Conservation (phyloP, 495 filamentous ascomycete species). For the Penicillium argentinense region DNA sequence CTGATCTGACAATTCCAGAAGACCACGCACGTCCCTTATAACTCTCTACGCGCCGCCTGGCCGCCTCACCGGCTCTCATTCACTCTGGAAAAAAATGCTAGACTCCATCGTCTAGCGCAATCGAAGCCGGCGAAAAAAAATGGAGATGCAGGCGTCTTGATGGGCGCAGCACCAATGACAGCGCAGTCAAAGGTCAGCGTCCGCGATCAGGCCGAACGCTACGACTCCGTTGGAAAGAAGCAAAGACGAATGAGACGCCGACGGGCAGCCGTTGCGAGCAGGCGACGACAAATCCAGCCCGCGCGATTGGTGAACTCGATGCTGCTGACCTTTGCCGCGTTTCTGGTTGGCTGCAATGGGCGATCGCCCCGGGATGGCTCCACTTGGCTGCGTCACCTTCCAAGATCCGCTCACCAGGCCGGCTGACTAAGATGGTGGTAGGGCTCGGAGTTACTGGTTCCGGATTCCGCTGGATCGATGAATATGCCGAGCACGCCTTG, state of each 20-base stretch:
- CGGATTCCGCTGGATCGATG: no score
- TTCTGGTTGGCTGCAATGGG: conserved; percentile 11
- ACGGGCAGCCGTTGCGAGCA: no score
- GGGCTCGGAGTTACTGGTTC: no score
- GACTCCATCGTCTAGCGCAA: conserved; percentile 4
- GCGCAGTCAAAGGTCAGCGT: conserved; percentile 18
- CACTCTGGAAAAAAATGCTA: conserved; percentile 4
- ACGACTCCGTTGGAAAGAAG: no score
- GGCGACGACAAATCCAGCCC: conserved; percentile 6
- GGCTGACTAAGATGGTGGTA: no score
- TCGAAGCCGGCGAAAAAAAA: conserved; percentile 7
- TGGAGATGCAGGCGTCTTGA: conserved; percentile 8
- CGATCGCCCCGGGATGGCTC: conserved; percentile 2
- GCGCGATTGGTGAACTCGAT: conserved; percentile 6
- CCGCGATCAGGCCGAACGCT: not conserved
- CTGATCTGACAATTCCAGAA: no score
- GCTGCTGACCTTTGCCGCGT: conserved; percentile 11
- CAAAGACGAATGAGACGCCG: no score
- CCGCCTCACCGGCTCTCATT: conserved; percentile 1
- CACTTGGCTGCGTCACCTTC: no score
- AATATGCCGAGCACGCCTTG: no score
- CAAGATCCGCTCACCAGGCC: no score
- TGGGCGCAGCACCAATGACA: conserved; percentile 16
- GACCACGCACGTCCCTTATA: conserved; percentile 2
- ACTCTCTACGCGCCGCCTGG: not conserved